phyloP scores from a whole-genome alignment of 768 basidiomycete genomes.

The Russula abietina region DNA sequence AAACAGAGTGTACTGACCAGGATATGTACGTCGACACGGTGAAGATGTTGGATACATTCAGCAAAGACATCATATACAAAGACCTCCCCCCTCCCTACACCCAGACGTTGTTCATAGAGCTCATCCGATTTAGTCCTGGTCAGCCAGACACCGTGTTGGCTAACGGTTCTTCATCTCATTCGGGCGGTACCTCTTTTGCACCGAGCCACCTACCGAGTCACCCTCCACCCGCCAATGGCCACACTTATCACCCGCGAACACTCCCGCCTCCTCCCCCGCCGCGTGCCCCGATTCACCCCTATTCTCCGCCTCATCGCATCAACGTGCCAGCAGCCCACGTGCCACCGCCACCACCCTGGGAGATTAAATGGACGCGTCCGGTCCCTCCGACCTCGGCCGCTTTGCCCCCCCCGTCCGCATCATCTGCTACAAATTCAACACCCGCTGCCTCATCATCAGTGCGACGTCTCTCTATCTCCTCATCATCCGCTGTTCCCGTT shows the following conservation, averaged over 20 bases:
- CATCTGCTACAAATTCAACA: slow-evolving; percentile 10
- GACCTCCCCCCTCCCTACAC: slow-evolving; percentile 57
- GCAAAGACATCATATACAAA: slow-evolving; percentile 65
- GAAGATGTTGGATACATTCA: slow-evolving; percentile 68
- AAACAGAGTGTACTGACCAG: slow-evolving; percentile 41
- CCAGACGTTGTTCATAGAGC: slow-evolving; percentile 68
- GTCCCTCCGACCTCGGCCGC: neutral
- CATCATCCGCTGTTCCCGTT: neutral
- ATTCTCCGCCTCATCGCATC: slow-evolving; percentile 13
- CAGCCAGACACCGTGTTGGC: slow-evolving; percentile 39
- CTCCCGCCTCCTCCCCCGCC: slow-evolving; percentile 32
- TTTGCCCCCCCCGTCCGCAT: slow-evolving; percentile 20
- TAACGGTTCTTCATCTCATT: slow-evolving; percentile 25
- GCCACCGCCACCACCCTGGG: slow-evolving; percentile 38
- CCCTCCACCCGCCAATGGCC: slow-evolving; percentile 10
- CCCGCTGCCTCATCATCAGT: slow-evolving; percentile 24
- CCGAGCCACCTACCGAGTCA: slow-evolving; percentile 20
- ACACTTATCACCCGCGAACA: slow-evolving; percentile 11
- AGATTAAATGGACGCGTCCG: slow-evolving; percentile 30
- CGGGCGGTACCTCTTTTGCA: slow-evolving; percentile 24
- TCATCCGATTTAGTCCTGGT: slow-evolving; percentile 56
- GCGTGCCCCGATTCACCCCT: slow-evolving; percentile 28
- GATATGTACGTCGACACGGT: slow-evolving; percentile 67
- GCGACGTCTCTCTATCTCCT: slow-evolving; percentile 13
- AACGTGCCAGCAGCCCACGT: slow-evolving; percentile 20